These are phyloP conservation scores for Drechslera avenae DNA, from an alignment of 2,329 filamentous ascomycete genomes.

Conservation along the genomic window DNA sequence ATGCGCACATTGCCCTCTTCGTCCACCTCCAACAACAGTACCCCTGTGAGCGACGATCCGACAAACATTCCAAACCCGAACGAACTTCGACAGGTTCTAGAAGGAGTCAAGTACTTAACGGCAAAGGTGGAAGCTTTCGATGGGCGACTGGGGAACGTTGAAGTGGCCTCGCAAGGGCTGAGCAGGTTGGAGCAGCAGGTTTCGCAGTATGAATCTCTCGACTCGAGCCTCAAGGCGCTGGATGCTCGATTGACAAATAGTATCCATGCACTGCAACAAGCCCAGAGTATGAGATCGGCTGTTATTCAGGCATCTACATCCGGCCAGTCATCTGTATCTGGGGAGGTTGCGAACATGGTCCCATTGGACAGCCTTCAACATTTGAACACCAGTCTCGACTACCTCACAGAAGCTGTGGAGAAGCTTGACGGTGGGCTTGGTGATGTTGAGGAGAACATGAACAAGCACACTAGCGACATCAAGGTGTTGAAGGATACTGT, in stretches of 20 bases:
- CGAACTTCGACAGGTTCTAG: neutral
- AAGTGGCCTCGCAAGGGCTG: neutral
- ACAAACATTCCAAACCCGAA: neutral
- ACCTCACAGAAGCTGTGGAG: neutral
- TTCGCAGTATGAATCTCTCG: neutral
- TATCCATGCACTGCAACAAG: too few relatives aligned
- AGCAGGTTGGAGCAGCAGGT: neutral
- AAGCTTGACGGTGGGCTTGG: neutral
- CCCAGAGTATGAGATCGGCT: too few relatives aligned
- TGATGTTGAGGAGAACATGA: neutral
- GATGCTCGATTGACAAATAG: neutral
- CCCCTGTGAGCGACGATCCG: too few relatives aligned
- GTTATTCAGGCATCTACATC: too few relatives aligned
- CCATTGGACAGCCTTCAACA: too few relatives aligned
- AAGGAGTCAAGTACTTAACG: neutral
- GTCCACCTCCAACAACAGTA: neutral
- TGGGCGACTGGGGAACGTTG: neutral
- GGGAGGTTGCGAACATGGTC: too few relatives aligned
- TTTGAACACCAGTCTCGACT: neutral
- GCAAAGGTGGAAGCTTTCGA: neutral
- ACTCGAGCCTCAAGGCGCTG: neutral
- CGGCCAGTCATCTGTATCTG: neutral
- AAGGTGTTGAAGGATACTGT: neutral
- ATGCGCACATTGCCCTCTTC: neutral
- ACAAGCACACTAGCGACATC: neutral